Evolutionary conservation across 345 rosid genomes (phyloP), one percentile per base, ranked within the genome.

Genomic region (Angophora floribunda): DNA sequence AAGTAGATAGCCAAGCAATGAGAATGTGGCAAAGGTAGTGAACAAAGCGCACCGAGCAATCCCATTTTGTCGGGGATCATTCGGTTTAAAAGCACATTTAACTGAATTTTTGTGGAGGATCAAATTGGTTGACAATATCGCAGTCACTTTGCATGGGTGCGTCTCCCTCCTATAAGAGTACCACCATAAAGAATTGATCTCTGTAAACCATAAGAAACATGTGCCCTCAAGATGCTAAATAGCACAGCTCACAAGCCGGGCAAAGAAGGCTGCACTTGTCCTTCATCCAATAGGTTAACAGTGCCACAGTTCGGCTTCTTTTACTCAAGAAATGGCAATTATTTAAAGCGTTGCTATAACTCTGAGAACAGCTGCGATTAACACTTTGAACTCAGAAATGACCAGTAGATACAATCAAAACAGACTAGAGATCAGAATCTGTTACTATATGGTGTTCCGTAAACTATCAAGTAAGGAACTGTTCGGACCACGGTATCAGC

Each of bases 361-460:
- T 75, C 82, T 21, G 13, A 41, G 28, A 75, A 21, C 49, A n/a
- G 82, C 82, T 21, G 19, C 82, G 36, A 22, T 19, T 26, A 75
- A 36, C 24, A 17, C 24, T 41, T 75, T 11, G 82, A 78, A 45
- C 65, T 52, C 7, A 14, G 26, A 49, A 51, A 36, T 28, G 51
- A 52, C 52, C 59, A 30, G 13, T 44, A 78, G 45, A 22, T 70
- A 36, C 85, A 10, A 44, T 45, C 2, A 26, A 7, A 9, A 36
- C 70, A 41, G 61, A 24, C 13, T 17, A 47, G 70, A 50, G 36
- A 47, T 95, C 90, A 95, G 90, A 93, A 97, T 92, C 97, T 95
- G 94, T 97, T 93, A 44, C 91, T 94, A 52, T 95, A 94, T 65
- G 98, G 95, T 52, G 97, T 96, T 91, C 99, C 99, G 86, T 96